These are phyloP conservation scores for Yamadazyma dendronema DNA, from an alignment of 1,139 yeast species.

Conservation along the genomic window DNA sequence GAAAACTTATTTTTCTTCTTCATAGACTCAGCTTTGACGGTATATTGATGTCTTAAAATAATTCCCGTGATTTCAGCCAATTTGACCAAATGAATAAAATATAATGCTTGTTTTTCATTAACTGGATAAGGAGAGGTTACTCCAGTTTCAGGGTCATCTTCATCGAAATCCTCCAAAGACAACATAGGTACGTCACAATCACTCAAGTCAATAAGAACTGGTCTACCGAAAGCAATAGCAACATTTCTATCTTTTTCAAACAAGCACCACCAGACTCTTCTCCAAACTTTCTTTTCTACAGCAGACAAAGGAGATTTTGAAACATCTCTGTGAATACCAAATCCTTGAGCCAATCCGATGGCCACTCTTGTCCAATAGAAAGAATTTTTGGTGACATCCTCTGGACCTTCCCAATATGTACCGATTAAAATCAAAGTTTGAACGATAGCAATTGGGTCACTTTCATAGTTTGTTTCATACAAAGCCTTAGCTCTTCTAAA, in stretches of 20 bases:
- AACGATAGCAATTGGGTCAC: constrained; percentile 64
- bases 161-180: constrained; percentile 60
- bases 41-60: constrained; percentile 67
- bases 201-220: constrained; percentile 64
- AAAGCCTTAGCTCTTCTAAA: constrained; percentile 77
- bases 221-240: constrained; percentile 78
- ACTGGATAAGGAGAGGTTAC: constrained; percentile 45
- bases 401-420: constrained; percentile 78
- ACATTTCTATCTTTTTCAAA: constrained; percentile 70
- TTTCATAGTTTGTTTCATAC: constrained; percentile 71
- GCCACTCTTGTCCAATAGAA: constrained; percentile 80
- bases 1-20: constrained; percentile 49
- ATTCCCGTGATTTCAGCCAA: constrained; percentile 75
- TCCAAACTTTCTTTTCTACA: constrained; percentile 57
- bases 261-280: constrained; percentile 79
- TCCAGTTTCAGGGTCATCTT: constrained; percentile 50
- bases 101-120: constrained; percentile 49
- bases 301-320: constrained; percentile 30
- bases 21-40: constrained; percentile 64
- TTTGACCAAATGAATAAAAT: constrained; percentile 64
- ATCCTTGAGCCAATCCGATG: constrained; percentile 72
- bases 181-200: constrained; percentile 82
- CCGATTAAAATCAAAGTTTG: constrained; percentile 67
- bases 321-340: constrained; percentile 68
- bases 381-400: constrained; percentile 70